Conservation (phyloP, 2,329 filamentous ascomycete species). For the Mariannaea elegans region DNA sequence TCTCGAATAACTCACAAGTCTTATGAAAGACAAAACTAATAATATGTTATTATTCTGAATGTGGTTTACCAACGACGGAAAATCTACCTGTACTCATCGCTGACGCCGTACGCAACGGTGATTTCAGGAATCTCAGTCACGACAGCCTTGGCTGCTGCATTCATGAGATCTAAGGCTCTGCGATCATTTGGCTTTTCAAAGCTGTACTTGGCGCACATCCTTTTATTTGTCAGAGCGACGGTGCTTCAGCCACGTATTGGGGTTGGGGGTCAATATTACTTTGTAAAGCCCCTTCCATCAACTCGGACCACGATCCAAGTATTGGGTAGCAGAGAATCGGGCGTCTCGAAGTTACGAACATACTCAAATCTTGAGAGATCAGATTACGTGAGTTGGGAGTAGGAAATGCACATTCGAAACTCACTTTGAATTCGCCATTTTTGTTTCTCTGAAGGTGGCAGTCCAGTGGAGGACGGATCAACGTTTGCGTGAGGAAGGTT, state of each 20-base stretch:
- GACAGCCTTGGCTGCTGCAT: slow-evolving; percentile 85
- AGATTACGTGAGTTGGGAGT: slow-evolving; percentile 17
- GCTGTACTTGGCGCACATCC: slow-evolving; percentile 81
- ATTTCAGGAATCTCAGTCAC: slow-evolving; percentile 86
- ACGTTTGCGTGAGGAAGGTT: slow-evolving; percentile 9
- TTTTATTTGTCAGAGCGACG: slow-evolving; percentile 48
- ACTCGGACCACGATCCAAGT: slow-evolving; percentile 96
- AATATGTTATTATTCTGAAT: slow-evolving; percentile 10
- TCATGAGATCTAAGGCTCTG: slow-evolving; percentile 92
- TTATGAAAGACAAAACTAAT: slow-evolving; percentile 88
- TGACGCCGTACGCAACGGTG: slow-evolving; percentile 88
- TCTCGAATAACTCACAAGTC: slow-evolving; percentile 82
- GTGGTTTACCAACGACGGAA: too few relatives aligned
- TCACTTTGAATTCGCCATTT: slow-evolving; percentile 67
- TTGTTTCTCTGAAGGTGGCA: slow-evolving; percentile 15
- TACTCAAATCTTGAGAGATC: slow-evolving; percentile 80
- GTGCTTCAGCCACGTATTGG: background rate
- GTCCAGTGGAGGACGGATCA: slow-evolving; percentile 7
- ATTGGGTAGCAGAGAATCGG: slow-evolving; percentile 82
- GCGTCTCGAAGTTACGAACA: slow-evolving; percentile 87
- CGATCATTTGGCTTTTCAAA: slow-evolving; percentile 95
- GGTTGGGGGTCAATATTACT: slow-evolving; percentile 63
- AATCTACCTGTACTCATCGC: slow-evolving; percentile 84
- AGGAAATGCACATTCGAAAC: slow-evolving; percentile 17
- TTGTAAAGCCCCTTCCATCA: slow-evolving; percentile 94